phyloP scores from a whole-genome alignment of 257 asterid species.

The Scutellaria minor region DNA sequence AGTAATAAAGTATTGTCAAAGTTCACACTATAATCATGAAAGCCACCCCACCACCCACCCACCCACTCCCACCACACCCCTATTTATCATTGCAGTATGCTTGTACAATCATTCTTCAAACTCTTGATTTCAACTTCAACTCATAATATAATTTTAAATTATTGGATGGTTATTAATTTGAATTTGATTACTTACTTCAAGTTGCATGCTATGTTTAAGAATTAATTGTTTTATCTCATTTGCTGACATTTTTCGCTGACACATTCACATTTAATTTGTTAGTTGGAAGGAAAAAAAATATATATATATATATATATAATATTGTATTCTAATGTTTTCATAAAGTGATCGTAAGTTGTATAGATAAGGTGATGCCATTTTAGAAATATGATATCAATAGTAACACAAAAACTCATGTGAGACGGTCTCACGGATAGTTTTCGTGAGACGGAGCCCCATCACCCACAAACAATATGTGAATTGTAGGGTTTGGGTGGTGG shows the following conservation, averaged over 20 bases:
- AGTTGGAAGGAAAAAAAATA: too few relatives aligned
- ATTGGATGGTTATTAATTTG: not conserved
- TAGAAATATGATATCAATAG: not conserved
- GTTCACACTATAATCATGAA: conserved; percentile 71
- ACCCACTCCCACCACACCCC: conserved; percentile 35
- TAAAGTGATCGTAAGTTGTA: not conserved
- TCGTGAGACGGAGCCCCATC: too few relatives aligned
- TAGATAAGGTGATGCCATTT: not conserved
- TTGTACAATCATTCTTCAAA: conserved; percentile 41
- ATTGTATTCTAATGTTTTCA: too few relatives aligned
- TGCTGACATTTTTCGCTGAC: too few relatives aligned
- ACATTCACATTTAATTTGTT: too few relatives aligned
- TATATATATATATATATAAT: too few relatives aligned
- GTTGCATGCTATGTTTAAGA: not conserved
- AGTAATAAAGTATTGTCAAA: conserved; percentile 36
- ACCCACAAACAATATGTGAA: too few relatives aligned
- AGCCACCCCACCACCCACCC: conserved; percentile 36
- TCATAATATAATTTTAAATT: not conserved
- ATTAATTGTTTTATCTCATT: not conserved
- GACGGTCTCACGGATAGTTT: too few relatives aligned
- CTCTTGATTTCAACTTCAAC: conserved; percentile 17
- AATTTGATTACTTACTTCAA: not conserved
- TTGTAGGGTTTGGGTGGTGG: too few relatives aligned
- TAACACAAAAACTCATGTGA: too few relatives aligned
- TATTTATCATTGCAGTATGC: conserved; percentile 42